A percentile compares a stretch with the other conserved stretches of the same genome.
Evolutionary conservation across 768 basidiomycete species (phyloP).

Genomic region (Amanita pallidorosea): DNA sequence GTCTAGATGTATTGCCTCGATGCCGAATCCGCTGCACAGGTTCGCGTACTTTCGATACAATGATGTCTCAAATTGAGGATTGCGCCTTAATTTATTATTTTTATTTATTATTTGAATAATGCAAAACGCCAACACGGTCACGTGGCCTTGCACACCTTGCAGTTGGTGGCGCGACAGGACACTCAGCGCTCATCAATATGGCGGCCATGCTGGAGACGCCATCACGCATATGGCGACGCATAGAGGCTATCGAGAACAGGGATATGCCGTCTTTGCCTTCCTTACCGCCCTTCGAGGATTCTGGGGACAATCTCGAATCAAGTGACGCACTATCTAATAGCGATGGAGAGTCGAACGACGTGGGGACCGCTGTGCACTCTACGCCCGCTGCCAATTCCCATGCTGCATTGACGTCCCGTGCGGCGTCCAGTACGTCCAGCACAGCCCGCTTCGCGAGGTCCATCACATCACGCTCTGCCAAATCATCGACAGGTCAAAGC

Average conservation of each 20-base stretch:
- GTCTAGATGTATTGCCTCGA: too few relatives aligned
- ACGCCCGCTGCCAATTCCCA: conserved; percentile 48
- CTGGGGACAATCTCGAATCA: conserved; percentile 18
- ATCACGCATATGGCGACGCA: conserved; percentile 76
- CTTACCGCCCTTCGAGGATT: conserved; percentile 61
- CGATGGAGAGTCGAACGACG: conserved; percentile 28
- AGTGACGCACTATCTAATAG: conserved; percentile 9
- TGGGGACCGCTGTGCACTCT: conserved; percentile 50
- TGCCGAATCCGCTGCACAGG: too few relatives aligned
- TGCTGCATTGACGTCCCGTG: conserved; percentile 33
- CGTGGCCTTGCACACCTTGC: background rate
- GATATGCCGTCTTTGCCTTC: conserved; percentile 82
- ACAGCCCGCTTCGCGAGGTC: conserved; percentile 39
- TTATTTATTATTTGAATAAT: too few relatives aligned
- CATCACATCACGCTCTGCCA: conserved; percentile 40
- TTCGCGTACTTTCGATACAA: too few relatives aligned
- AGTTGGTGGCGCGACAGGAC: background rate
- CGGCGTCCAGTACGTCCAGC: conserved; percentile 32
- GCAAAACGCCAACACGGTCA: conserved; percentile 3
- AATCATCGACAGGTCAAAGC: conserved; percentile 28
- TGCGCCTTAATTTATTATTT: too few relatives aligned
- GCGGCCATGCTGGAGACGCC: conserved; percentile 66
- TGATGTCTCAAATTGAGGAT: too few relatives aligned
- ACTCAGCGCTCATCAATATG: conserved; percentile 15
- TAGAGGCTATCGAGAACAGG: conserved; percentile 57